Base-by-base conservation (phyloP, 768 basidiomycete genomes). In the Coprinopsis strossmayeri region DNA sequence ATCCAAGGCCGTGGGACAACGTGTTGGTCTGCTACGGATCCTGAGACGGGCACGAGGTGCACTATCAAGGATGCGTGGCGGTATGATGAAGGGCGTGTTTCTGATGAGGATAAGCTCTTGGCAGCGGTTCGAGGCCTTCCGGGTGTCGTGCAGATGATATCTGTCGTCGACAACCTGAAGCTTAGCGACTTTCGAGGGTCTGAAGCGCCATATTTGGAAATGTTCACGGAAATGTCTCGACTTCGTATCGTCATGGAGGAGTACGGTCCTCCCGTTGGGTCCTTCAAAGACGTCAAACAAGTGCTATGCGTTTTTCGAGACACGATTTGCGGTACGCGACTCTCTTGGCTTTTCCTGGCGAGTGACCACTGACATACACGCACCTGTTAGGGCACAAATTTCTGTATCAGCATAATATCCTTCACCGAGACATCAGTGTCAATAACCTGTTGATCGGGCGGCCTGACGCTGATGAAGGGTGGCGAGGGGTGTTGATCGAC, bases 341-440 rank as follows among this genome's bases (percentile, higher is more conserved):
- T n/a, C n/a, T 17, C 34, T 26, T 18, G 37, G 41, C 41, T 9
- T 23, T 26, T 4, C 18, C 17, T 42, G 41, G 24, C 17, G 5
- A 23, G 5, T 20, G 20, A 42, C 18, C 18, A 17, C 5, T 42
- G 18, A 10, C 10, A 20, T 18, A 38, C n/a, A n/a, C n/a, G n/a
- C n/a, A 32, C 17, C 18, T 38, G 1, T 10, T 30, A 55, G 52
- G 40, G 2, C 55, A 53, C 25, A 34, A 20, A 24, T 12, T 45
- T 3, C 9, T 53, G 1, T 50, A 34, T 34, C 18, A 48, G 15
- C 24, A 12, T 9, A 45, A 48, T 0, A 53, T 53, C 18, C 26
- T 55, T n/a, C 55, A 55, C 25, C 48, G 55, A 7, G 55, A 55
- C 40, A 38, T 55, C 24, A 53, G 52, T 26, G 17, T 43, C 5